These are phyloP conservation scores for Dioszegia aurantiaca DNA, from an alignment of 768 basidiomycete species.

Conservation along the genomic window DNA sequence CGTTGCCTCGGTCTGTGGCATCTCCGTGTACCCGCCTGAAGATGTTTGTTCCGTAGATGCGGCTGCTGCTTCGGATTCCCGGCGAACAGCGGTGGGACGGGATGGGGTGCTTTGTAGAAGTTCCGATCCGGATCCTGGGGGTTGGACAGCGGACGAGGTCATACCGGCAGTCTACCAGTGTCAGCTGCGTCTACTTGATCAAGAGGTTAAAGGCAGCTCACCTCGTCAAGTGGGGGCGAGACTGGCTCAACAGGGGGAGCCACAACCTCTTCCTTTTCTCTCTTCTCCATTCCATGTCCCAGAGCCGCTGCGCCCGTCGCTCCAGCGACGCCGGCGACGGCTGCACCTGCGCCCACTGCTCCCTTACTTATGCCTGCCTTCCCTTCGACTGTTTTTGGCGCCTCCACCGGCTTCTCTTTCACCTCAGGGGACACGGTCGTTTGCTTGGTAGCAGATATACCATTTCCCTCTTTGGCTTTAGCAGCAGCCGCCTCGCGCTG, in stretches of 20 bases:
- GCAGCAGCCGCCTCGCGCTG: constrained; percentile 4
- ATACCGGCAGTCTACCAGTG: constrained; percentile 68
- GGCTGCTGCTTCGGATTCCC: constrained; percentile 41
- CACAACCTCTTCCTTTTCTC: constrained; percentile 21
- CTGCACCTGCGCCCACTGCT: constrained; percentile 2
- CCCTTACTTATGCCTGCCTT: constrained; percentile 1
- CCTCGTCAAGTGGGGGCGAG: constrained; percentile 63
- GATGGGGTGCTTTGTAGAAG: constrained; percentile 44
- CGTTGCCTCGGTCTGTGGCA: constrained; percentile 25
- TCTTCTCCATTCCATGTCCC: constrained; percentile 5
- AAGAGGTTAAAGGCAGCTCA: constrained; percentile 15
- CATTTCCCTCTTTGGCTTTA: constrained; percentile 8
- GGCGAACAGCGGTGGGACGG: constrained; percentile 51
- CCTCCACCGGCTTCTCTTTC: constrained; percentile 10
- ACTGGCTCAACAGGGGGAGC: constrained; percentile 37
- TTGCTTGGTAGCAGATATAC: constrained; percentile 14
- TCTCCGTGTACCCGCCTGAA: constrained; percentile 35
- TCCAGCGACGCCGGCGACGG: constrained; percentile 2
- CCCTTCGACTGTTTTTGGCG: not conserved
- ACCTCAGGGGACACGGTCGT: constrained; percentile 4
- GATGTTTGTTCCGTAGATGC: constrained; percentile 49
- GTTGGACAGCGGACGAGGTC: constrained; percentile 85
- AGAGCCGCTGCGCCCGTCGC: not conserved
- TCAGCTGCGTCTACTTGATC: not conserved
- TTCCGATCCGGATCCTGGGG: constrained; percentile 72